Percentiles rank a stretch among this genome's conserved stretches.
Evolutionary conservation across 23 red algal genomes (phyloP).

Genomic region (Gracilaria caudata): DNA sequence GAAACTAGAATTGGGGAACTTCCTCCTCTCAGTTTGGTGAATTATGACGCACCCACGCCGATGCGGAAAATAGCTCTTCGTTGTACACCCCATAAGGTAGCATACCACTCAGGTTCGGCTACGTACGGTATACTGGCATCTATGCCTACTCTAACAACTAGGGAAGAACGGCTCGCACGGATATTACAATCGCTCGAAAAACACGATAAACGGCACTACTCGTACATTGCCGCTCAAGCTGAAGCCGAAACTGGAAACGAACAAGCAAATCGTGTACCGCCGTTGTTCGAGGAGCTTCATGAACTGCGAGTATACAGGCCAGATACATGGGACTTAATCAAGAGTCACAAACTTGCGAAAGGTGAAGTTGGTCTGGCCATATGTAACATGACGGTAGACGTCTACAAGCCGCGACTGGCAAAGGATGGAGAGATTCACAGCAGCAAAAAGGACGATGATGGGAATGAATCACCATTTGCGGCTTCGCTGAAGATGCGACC

Average conservation of each 20-base stretch:
- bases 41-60: conserved; percentile 67
- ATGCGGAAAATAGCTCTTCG: conserved; percentile 71
- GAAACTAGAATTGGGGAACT: conserved; percentile 62
- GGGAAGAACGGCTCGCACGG: conserved; percentile 56
- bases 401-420: conserved; percentile 68
- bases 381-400: conserved; percentile 79
- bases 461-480: conserved; percentile 71
- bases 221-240: conserved; percentile 54
- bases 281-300: conserved; percentile 78
- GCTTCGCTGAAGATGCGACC: conserved; percentile 74
- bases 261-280: conserved; percentile 59
- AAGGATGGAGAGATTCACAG: conserved; percentile 56
- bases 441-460: conserved; percentile 65
- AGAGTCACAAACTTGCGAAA: conserved; percentile 67
- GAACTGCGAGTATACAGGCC: conserved; percentile 84
- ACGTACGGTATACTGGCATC: conserved; percentile 80
- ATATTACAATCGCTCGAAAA: conserved; percentile 68
- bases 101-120: conserved; percentile 68
- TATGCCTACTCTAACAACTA: conserved; percentile 68
- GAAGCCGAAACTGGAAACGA: conserved; percentile 74
- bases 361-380: conserved; percentile 85
- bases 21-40: conserved; percentile 33
- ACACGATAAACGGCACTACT: conserved; percentile 68
- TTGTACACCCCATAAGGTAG: conserved; percentile 68
- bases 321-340: conserved; percentile 87